These are phyloP conservation scores for Thymus quinquecostatus DNA, from an alignment of 257 asterid genomes.

Conservation along the genomic window DNA sequence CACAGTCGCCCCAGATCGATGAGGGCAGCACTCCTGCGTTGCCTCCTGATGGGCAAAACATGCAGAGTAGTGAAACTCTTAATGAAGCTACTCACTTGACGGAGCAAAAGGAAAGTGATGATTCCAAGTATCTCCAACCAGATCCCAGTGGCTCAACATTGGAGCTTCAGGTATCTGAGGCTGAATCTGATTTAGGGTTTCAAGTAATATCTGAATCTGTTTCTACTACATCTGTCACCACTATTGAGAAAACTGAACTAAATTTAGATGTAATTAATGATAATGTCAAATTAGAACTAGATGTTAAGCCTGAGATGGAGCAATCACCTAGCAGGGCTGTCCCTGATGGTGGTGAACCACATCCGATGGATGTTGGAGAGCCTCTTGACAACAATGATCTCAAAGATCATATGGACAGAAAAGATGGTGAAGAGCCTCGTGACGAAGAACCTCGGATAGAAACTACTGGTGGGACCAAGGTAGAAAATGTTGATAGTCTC, in stretches of 20 bases:
- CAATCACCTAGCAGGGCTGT: conserved; percentile 42
- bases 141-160: conserved; percentile 45
- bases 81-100: conserved; percentile 41
- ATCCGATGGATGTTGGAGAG: conserved; percentile 62
- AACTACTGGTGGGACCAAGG: conserved; percentile 36
- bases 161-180: conserved; percentile 82
- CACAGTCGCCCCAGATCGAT: conserved; percentile 26
- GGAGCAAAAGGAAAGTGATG: conserved; percentile 46
- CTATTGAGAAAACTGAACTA: conserved; percentile 72
- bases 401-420: conserved; percentile 37
- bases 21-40: conserved; percentile 30
- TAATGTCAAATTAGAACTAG: conserved; percentile 70
- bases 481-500: conserved; percentile 39
- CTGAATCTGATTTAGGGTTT: conserved; percentile 58
- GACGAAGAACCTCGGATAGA: conserved; percentile 37
- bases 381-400: conserved; percentile 39
- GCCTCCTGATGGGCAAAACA: conserved; percentile 32
- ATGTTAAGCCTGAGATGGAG: conserved; percentile 64
- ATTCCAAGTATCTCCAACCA: conserved; percentile 33
- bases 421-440: conserved; percentile 52
- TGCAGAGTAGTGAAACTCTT: conserved; percentile 34
- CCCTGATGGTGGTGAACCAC: conserved; percentile 59
- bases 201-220: conserved; percentile 77
- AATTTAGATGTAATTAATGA: conserved; percentile 72
- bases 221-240: conserved; percentile 68